These are phyloP conservation scores for Grigorovia humatica DNA, from an alignment of 805 yeast genomes.

Conservation along the genomic window DNA sequence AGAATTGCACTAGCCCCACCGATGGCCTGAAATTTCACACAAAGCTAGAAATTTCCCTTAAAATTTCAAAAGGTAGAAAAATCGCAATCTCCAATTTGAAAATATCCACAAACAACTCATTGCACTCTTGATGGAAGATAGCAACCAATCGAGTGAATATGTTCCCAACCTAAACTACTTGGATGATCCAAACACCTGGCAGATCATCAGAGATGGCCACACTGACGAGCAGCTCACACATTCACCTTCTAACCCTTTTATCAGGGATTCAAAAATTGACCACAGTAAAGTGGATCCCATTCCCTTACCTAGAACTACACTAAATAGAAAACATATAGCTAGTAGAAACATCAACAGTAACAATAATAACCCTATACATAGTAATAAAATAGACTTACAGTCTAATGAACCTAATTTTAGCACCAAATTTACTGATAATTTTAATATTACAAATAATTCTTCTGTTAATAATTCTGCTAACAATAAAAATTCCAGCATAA, in stretches of 20 bases:
- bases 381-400: background rate
- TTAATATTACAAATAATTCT: background rate
- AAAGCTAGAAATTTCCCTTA: background rate
- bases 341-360: too few relatives aligned
- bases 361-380: background rate
- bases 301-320: background rate
- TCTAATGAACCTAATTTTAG: background rate
- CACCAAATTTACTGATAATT: background rate
- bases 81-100: background rate
- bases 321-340: background rate
- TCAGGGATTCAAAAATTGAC: background rate
- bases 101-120: background rate
- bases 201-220: background rate
- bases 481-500: too few relatives aligned
- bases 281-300: background rate
- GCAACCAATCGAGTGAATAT: slow-evolving; percentile 40
- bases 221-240: background rate
- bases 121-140: background rate
- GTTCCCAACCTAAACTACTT: slow-evolving; percentile 59
- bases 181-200: slow-evolving; percentile 7
- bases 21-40: background rate
- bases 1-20: too few relatives aligned
- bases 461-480: background rate
- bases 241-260: background rate
- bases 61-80: background rate